phyloP scores from a whole-genome alignment of 208 protist species.

The Leishmania tropica region DNA sequence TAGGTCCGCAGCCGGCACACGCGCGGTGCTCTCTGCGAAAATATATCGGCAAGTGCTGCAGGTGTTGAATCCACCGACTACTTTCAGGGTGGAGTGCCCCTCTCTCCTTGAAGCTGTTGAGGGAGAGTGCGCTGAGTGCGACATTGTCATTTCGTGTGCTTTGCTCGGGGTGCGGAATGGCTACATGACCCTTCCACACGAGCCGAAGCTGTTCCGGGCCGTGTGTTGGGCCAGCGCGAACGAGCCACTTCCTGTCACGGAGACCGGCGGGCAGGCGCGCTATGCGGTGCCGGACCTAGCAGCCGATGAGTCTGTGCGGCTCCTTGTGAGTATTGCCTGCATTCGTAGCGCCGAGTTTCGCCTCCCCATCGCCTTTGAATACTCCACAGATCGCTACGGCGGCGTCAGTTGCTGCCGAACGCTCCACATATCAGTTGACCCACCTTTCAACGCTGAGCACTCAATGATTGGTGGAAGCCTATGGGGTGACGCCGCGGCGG shows the following conservation, averaged over 20 bases:
- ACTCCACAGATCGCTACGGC: constrained; percentile 29
- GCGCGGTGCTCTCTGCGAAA: constrained; percentile 6
- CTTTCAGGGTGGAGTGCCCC: constrained; percentile 42
- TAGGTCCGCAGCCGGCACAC: constrained; percentile 16
- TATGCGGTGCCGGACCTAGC: constrained; percentile 24
- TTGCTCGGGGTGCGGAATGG: constrained; percentile 21
- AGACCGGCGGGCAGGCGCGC: constrained; percentile 11
- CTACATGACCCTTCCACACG: constrained; percentile 41
- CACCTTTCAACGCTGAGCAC: constrained; percentile 41
- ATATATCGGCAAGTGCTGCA: constrained; percentile 19
- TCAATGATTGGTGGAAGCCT: constrained; percentile 19
- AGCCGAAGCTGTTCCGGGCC: constrained; percentile 25
- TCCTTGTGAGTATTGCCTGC: constrained; percentile 32
- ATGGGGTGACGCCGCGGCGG: constrained; percentile 12
- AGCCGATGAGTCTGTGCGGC: constrained; percentile 12
- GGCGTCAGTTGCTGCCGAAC: constrained; percentile 23
- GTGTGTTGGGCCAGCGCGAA: constrained; percentile 23
- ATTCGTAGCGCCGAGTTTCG: constrained; percentile 39
- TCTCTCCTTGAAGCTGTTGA: constrained; percentile 48
- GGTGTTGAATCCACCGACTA: constrained; percentile 34
- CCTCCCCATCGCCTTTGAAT: constrained; percentile 36
- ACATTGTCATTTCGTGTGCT: constrained; percentile 39
- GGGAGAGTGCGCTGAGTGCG: constrained; percentile 48
- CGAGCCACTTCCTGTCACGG: constrained; percentile 4
- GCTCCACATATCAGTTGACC: constrained; percentile 34